Percentiles rank a stretch among this genome's conserved stretches.
Conservation (phyloP, 768 basidiomycete species). For the Krasilnikovozyma curviuscula region DNA sequence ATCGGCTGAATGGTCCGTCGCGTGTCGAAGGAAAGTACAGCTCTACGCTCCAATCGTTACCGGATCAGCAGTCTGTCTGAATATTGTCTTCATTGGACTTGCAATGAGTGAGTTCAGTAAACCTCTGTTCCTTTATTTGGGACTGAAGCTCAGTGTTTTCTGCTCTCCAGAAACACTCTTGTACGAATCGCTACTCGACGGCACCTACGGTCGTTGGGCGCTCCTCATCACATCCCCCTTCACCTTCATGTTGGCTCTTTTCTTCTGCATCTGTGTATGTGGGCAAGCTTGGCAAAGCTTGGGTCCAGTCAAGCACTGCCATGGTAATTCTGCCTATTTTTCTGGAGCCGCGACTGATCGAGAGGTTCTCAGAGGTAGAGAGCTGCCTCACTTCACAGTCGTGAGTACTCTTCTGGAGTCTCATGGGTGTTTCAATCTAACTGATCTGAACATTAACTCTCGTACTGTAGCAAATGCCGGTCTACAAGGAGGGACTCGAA, state of each 20-base stretch:
- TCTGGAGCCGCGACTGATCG: conserved; percentile 14
- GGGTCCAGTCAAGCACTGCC: conserved; percentile 24
- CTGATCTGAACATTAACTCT: background rate
- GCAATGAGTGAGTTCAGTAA: conserved; percentile 26
- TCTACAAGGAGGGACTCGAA: conserved; percentile 20
- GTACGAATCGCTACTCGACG: conserved; percentile 52
- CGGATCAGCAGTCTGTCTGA: conserved; percentile 20
- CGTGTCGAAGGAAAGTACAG: conserved; percentile 16
- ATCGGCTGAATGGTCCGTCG: background rate
- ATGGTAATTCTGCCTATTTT: conserved; percentile 23
- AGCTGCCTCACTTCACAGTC: conserved; percentile 11
- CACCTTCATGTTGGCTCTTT: conserved; percentile 45
- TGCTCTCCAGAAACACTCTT: conserved; percentile 33
- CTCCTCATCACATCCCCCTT: conserved; percentile 48
- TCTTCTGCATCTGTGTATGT: conserved; percentile 22
- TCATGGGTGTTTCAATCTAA: too few relatives aligned
- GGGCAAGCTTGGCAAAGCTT: conserved; percentile 24
- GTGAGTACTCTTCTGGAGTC: background rate
- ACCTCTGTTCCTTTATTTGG: conserved; percentile 27
- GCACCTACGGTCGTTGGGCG: conserved; percentile 41
- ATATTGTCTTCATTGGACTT: conserved; percentile 16
- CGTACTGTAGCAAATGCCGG: conserved; percentile 13
- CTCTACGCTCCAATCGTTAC: conserved; percentile 21
- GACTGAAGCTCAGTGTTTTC: background rate
- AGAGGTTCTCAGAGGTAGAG: background rate